Evolutionary conservation across 768 basidiomycete genomes (phyloP).

Genomic region (Tylopilus plumbeoviolaceoides): DNA sequence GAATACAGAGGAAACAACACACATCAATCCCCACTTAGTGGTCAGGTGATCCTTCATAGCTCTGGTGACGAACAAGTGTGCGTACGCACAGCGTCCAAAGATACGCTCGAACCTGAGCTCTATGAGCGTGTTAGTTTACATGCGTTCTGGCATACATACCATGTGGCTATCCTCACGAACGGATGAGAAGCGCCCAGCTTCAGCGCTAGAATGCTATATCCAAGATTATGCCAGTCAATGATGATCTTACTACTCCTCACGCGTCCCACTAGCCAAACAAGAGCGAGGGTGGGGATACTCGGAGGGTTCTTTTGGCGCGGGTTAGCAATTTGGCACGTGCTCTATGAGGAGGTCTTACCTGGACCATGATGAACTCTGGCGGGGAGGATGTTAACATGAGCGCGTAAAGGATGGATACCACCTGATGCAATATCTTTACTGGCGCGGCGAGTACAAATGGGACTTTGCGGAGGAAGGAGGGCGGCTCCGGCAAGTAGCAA

Average conservation of each 20-base stretch:
- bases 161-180: slow-evolving; percentile 70
- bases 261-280: slow-evolving; percentile 71
- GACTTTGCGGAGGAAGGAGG: slow-evolving; percentile 44
- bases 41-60: slow-evolving; percentile 77
- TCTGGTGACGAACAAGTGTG: slow-evolving; percentile 89
- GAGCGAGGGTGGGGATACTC: slow-evolving; percentile 86
- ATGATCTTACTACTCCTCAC: slow-evolving; percentile 80
- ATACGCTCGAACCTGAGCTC: slow-evolving; percentile 68
- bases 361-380: slow-evolving; percentile 84
- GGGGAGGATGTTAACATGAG: slow-evolving; percentile 62
- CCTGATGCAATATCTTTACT: slow-evolving; percentile 73
- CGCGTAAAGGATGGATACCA: slow-evolving; percentile 54
- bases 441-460: slow-evolving; percentile 77
- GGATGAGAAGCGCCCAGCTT: slow-evolving; percentile 65
- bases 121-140: slow-evolving; percentile 2
- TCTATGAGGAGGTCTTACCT: slow-evolving; percentile 49
- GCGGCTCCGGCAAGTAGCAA: slow-evolving; percentile 64
- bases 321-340: background rate
- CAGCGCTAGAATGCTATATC: slow-evolving; percentile 87
- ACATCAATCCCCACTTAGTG: slow-evolving; percentile 75
- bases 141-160: slow-evolving; percentile 41
- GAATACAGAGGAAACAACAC: slow-evolving; percentile 27
- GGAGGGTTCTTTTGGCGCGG: slow-evolving; percentile 77
- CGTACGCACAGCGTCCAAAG: slow-evolving; percentile 80
- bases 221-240: slow-evolving; percentile 99